phyloP scores from a whole-genome alignment of 176 grass and related monocot genomes.

The Carex cristatella region DNA sequence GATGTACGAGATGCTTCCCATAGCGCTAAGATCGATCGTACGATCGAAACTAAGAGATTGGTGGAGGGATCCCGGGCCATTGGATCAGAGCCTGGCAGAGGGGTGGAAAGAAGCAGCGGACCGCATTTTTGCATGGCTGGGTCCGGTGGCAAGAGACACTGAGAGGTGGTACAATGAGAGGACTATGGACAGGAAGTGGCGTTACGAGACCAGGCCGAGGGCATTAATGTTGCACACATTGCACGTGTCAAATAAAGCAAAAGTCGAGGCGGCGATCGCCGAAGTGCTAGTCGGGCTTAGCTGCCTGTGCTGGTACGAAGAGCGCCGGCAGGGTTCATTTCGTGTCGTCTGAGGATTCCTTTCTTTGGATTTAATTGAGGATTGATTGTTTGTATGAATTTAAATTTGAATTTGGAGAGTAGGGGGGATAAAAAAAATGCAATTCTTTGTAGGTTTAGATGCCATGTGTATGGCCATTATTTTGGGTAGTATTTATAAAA shows the following conservation, averaged over 20 bases:
- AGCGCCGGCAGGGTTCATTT: conserved; percentile 48
- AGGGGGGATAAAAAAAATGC: not conserved
- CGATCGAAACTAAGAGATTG: conserved; percentile 76
- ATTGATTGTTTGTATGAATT: conserved; percentile 40
- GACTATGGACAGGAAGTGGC: conserved; percentile 72
- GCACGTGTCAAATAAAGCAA: conserved; percentile 66
- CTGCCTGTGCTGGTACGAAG: conserved; percentile 90
- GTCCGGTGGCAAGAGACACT: conserved; percentile 66
- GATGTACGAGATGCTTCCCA: conserved; percentile 86
- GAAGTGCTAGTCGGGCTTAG: conserved; percentile 94
- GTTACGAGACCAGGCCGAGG: conserved; percentile 46
- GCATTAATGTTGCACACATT: conserved; percentile 69
- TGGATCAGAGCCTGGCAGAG: conserved; percentile 53
- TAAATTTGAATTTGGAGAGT: conserved; percentile 29
- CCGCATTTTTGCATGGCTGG: conserved; percentile 74
- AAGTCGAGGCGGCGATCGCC: conserved; percentile 79
- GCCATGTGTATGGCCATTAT: conserved; percentile 6
- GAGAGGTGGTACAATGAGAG: conserved; percentile 74
- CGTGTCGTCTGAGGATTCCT: not conserved
- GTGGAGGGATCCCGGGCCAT: conserved; percentile 60
- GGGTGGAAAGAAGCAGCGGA: conserved; percentile 79
- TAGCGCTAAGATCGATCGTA: conserved; percentile 54
- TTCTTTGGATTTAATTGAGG: conserved; percentile 6
- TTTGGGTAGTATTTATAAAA: not conserved
- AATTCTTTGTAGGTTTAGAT: conserved; percentile 27